phyloP scores from a whole-genome alignment of 352 stramenopile species.

The Phytophthora citricola region DNA sequence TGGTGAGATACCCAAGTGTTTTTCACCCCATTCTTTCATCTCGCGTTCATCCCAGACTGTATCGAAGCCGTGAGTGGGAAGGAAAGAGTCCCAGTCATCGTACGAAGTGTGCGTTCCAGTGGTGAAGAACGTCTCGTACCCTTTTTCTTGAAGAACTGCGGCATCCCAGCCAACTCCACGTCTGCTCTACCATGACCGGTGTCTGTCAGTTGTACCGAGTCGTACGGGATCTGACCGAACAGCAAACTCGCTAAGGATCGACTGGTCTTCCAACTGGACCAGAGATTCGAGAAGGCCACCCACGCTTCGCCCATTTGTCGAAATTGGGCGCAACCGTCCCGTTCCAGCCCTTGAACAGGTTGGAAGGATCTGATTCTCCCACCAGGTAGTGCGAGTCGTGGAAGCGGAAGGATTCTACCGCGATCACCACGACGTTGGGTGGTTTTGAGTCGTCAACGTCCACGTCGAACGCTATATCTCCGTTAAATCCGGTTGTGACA shows the following conservation, averaged over 20 bases:
- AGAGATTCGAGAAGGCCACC: conserved; percentile 10
- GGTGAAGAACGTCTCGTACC: conserved; percentile 18
- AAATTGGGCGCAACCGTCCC: conserved; percentile 11
- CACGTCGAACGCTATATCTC: conserved; percentile 5
- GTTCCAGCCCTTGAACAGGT: conserved; percentile 14
- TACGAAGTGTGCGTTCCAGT: not conserved
- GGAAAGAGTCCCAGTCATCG: conserved; percentile 4
- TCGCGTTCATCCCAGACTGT: conserved; percentile 7
- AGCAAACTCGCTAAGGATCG: conserved; percentile 13
- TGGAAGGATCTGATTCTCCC: conserved; percentile 1
- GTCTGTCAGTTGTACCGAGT: not conserved
- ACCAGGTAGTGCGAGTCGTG: conserved; percentile 11
- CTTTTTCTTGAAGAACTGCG: conserved; percentile 9
- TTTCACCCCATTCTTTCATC: conserved; percentile 7
- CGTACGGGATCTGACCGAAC: conserved; percentile 13
- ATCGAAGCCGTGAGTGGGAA: conserved; percentile 6
- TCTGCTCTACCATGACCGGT: conserved; percentile 7
- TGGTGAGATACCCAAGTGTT: conserved; percentile 3
- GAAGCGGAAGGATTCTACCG: conserved; percentile 11
- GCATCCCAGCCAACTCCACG: conserved; percentile 1
- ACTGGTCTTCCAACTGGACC: conserved; percentile 16
- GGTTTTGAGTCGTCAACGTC: not conserved
- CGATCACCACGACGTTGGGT: conserved; percentile 7
- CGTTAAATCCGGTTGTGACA: conserved; percentile 7
- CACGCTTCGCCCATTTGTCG: conserved; percentile 8